Evolutionary conservation across 768 basidiomycete genomes (phyloP).

Genomic region (Russula brevipes): DNA sequence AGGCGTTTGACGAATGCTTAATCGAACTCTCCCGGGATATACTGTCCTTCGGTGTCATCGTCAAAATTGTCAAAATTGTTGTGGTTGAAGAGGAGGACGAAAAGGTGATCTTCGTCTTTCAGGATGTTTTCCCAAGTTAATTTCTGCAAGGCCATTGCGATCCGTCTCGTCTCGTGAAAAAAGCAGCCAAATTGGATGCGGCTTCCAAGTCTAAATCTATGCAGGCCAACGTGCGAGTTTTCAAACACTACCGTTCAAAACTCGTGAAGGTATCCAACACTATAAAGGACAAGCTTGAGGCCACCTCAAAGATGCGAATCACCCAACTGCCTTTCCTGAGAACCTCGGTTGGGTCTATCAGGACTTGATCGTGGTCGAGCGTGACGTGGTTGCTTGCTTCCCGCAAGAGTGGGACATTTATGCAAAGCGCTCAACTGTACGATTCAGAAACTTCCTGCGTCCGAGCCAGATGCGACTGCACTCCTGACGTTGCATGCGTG

Average conservation of each 20-base stretch:
- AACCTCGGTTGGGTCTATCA: slow-evolving; percentile 88
- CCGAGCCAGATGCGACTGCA: slow-evolving; percentile 82
- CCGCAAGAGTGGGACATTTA: slow-evolving; percentile 90
- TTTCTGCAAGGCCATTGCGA: slow-evolving; percentile 73
- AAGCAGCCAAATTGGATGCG: slow-evolving; percentile 86
- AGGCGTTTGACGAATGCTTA: slow-evolving; percentile 82
- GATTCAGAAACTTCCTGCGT: slow-evolving; percentile 61
- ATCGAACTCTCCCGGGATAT: slow-evolving; percentile 70
- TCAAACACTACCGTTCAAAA: slow-evolving; percentile 96
- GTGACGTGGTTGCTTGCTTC: slow-evolving; percentile 85
- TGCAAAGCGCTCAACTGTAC: slow-evolving; percentile 72
- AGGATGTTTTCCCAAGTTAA: slow-evolving; percentile 12
- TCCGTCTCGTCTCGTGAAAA: slow-evolving; percentile 87
- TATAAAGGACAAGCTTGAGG: slow-evolving; percentile 65
- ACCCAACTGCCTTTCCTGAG: slow-evolving; percentile 71
- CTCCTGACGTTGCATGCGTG: slow-evolving; percentile 84
- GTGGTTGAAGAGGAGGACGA: slow-evolving; percentile 96
- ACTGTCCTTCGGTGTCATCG: slow-evolving; percentile 82
- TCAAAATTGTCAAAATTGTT: slow-evolving; percentile 87
- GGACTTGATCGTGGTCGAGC: slow-evolving; percentile 89
- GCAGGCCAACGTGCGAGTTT: slow-evolving; percentile 85
- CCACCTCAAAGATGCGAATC: slow-evolving; percentile 51
- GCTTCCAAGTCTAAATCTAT: slow-evolving; percentile 91
- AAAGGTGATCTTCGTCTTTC: slow-evolving; percentile 49
- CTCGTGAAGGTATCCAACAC: slow-evolving; percentile 76